Evolutionary conservation across 805 yeast species (phyloP).

Genomic region (Starmerella stigmatis): DNA sequence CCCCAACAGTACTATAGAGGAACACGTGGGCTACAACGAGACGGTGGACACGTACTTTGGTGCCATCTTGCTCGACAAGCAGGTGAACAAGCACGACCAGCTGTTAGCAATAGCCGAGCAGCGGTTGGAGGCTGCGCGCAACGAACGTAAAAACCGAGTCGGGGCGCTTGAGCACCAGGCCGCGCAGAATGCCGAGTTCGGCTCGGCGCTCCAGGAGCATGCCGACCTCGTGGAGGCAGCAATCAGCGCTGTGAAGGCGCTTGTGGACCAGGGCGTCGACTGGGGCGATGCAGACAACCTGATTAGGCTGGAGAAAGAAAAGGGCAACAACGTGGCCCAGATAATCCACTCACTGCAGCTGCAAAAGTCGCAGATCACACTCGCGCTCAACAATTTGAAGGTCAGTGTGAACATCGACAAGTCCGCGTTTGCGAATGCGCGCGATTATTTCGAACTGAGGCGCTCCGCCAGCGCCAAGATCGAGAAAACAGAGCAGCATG

Average conservation of each 20-base stretch:
- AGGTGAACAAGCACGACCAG: slow-evolving; percentile 60
- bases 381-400: slow-evolving; percentile 45
- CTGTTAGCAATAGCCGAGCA: slow-evolving; percentile 49
- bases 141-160: slow-evolving; percentile 61
- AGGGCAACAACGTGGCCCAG: slow-evolving; percentile 55
- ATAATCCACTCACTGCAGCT: slow-evolving; percentile 58
- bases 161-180: slow-evolving; percentile 55
- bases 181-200: slow-evolving; percentile 52
- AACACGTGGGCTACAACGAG: slow-evolving; percentile 58
- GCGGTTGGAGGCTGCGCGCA: slow-evolving; percentile 61
- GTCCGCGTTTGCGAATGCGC: slow-evolving; percentile 83
- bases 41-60: slow-evolving; percentile 80
- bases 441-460: slow-evolving; percentile 66
- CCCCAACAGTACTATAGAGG: slow-evolving; percentile 18
- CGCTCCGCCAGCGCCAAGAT: slow-evolving; percentile 69
- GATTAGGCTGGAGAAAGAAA: slow-evolving; percentile 55
- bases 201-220: slow-evolving; percentile 58
- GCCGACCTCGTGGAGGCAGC: slow-evolving; percentile 66
- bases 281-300: slow-evolving; percentile 81
- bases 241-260: slow-evolving; percentile 50
- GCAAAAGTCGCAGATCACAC: slow-evolving; percentile 52
- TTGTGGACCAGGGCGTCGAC: slow-evolving; percentile 78
- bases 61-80: slow-evolving; percentile 69
- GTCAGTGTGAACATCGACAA: slow-evolving; percentile 57
- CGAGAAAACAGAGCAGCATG: slow-evolving; percentile 65